Percentiles rank a stretch among this genome's conserved stretches.
These are phyloP conservation scores for Gnaphalium uliginosum DNA, from an alignment of 129 eudicot species.

Conservation along the genomic window DNA sequence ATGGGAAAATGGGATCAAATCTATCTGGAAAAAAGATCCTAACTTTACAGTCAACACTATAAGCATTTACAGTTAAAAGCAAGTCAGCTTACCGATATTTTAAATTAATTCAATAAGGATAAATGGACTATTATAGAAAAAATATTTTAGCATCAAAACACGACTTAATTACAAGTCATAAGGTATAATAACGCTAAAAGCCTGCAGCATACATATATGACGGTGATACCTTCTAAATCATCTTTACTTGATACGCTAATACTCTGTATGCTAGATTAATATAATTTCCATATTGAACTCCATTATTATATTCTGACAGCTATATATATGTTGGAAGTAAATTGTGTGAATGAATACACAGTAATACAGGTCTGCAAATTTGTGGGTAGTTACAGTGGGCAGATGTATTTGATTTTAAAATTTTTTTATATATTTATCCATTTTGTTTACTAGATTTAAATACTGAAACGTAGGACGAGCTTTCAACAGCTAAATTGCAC, in stretches of 20 bases:
- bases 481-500: background rate
- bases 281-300: background rate
- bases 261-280: background rate
- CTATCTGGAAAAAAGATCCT: background rate
- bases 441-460: background rate
- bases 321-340: background rate
- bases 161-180: background rate
- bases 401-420: too few relatives aligned
- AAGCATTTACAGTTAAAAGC: background rate
- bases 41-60: background rate
- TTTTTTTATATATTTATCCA: background rate
- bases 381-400: background rate
- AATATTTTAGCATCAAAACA: background rate
- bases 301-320: background rate
- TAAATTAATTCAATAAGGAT: too few relatives aligned
- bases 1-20: background rate
- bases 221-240: background rate
- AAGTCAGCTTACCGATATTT: background rate
- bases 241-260: background rate
- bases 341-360: background rate
- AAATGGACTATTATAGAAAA: too few relatives aligned
- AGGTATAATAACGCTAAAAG: background rate
- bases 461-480: background rate
- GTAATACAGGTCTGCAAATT: background rate
- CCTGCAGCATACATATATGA: background rate